Conservation (phyloP, 495 filamentous ascomycete species). For the Podospora conica region DNA sequence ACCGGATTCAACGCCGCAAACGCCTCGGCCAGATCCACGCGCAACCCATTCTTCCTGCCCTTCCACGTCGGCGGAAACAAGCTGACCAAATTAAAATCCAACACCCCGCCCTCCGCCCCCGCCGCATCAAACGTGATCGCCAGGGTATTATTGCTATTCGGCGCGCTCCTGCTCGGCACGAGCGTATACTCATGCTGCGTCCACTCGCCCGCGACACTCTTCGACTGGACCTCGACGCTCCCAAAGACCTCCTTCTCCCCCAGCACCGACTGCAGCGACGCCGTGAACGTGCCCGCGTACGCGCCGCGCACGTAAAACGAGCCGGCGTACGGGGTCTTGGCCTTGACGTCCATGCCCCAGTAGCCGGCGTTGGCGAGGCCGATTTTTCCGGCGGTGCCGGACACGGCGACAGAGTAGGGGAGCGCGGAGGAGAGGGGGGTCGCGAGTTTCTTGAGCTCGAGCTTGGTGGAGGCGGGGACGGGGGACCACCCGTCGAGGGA, state of each 20-base stretch:
- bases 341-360: constrained; percentile 54
- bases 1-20: constrained; percentile 47
- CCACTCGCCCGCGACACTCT: constrained; percentile 34
- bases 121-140: constrained; percentile 52
- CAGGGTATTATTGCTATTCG: constrained; percentile 61
- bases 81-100: constrained; percentile 60
- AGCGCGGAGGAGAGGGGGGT: constrained; percentile 49
- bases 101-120: constrained; percentile 36
- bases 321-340: constrained; percentile 42
- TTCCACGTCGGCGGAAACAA: constrained; percentile 66
- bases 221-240: constrained; percentile 33
- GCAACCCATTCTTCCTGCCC: constrained; percentile 54
- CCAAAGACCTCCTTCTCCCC: constrained; percentile 42
- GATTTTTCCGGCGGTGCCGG: constrained; percentile 29
- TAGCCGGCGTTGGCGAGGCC: constrained; percentile 57
- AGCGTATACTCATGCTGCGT: constrained; percentile 45
- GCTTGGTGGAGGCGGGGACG: constrained; percentile 39
- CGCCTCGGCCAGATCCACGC: constrained; percentile 52
- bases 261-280: constrained; percentile 41
- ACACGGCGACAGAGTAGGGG: constrained; percentile 53
- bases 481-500: constrained; percentile 50
- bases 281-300: constrained; percentile 38
- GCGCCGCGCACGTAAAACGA: constrained; percentile 52
- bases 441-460: constrained; percentile 44
- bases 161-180: constrained; percentile 36